These are phyloP conservation scores for Astrothelium subdiscretum DNA, from an alignment of 495 filamentous ascomycete genomes.

Conservation along the genomic window DNA sequence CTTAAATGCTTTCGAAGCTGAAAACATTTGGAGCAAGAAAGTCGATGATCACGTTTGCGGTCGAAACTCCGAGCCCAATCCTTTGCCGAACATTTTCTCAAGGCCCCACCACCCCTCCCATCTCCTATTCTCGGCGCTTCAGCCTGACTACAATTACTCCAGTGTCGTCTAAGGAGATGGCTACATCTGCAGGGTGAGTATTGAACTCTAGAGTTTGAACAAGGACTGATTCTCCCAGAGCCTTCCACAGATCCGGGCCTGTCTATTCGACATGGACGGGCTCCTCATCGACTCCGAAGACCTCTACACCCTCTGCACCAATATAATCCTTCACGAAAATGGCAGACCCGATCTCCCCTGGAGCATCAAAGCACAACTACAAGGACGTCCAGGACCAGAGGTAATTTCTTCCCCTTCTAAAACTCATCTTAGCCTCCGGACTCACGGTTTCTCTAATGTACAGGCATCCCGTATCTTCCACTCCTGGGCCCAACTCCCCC, in stretches of 20 bases:
- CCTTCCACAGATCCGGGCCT: conserved; percentile 67
- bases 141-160: background rate
- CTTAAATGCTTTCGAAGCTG: too few species aligned
- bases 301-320: conserved; percentile 73
- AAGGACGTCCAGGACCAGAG: conserved; percentile 75
- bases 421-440: conserved; percentile 3
- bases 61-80: too few species aligned
- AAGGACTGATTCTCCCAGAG: conserved; percentile 7
- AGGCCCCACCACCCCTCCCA: background rate
- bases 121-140: background rate
- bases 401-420: conserved; percentile 35
- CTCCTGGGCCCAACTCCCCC: conserved; percentile 81
- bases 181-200: background rate
- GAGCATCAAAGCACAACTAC: conserved; percentile 86
- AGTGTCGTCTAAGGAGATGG: background rate
- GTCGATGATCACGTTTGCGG: background rate
- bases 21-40: too few species aligned
- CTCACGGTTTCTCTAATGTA: conserved; percentile 15
- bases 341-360: conserved; percentile 66
- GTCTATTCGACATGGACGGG: conserved; percentile 98
- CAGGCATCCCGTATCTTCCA: conserved; percentile 50
- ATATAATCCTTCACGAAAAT: conserved; percentile 65
- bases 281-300: conserved; percentile 92
- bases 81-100: too few species aligned
- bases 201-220: background rate